Percentiles rank a stretch among this genome's conserved stretches.
Evolutionary conservation across 179 eudicot genomes (phyloP).

Genomic region (Sideroxylon spinosum): DNA sequence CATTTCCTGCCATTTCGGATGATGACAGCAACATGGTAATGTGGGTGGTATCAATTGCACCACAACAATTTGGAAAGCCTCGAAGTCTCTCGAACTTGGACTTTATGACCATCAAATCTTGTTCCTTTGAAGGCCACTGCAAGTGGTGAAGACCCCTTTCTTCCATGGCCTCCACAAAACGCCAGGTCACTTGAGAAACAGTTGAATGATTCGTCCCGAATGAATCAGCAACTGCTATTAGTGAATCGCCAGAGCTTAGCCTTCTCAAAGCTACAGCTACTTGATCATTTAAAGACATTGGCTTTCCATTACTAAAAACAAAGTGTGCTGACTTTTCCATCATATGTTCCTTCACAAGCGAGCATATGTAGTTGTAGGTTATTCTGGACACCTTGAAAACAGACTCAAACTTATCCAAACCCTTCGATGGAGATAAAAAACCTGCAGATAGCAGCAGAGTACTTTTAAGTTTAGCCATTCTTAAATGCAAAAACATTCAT

Average conservation of each 20-base stretch:
- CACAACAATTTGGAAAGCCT: conserved; percentile 88
- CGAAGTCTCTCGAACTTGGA: conserved; percentile 59
- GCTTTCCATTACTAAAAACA: conserved; percentile 49
- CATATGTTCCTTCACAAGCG: conserved; percentile 64
- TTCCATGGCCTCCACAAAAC: conserved; percentile 83
- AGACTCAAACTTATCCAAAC: conserved; percentile 45
- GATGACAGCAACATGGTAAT: conserved; percentile 59
- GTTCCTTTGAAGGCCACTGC: conserved; percentile 69
- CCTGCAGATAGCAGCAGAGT: conserved; percentile 32
- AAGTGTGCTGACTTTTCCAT: conserved; percentile 48
- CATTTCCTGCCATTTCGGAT: conserved; percentile 46
- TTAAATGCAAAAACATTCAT: neutral
- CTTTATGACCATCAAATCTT: conserved; percentile 54
- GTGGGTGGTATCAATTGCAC: conserved; percentile 79
- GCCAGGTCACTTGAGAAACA: conserved; percentile 87
- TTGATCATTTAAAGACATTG: conserved; percentile 56
- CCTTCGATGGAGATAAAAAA: conserved; percentile 38
- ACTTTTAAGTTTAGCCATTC: neutral
- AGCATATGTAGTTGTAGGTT: conserved; percentile 74
- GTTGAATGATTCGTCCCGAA: conserved; percentile 70
- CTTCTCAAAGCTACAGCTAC: conserved; percentile 84
- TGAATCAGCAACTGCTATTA: conserved; percentile 54
- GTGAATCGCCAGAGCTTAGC: conserved; percentile 75
- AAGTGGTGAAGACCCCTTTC: conserved; percentile 68
- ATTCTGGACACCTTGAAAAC: conserved; percentile 60